Evolutionary conservation across 306 rosid genomes (phyloP), one percentile per base, ranked within the genome.

Genomic region (Geum urbanum): DNA sequence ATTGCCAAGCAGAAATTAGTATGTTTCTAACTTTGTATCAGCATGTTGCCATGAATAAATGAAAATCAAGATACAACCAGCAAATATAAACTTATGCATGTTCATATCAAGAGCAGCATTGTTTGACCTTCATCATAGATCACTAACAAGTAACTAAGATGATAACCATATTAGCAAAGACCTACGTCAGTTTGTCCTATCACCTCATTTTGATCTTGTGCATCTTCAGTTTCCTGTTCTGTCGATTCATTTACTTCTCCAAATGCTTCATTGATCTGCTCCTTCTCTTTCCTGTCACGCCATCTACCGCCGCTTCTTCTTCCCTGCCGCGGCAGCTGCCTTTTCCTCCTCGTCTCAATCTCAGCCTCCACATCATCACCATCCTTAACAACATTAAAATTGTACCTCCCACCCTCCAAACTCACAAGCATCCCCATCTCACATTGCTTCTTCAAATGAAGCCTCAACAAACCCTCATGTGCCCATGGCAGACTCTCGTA

Each of bases 381-480:
- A 72, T 35, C 63, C 57, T 50, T 45, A 45, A 39, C 67, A 69
- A 15, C 20, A 56, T 56, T 56, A 16, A 80, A 19, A 60, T 7
- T 16, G 66, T 80, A 80, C 40, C 8, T 35, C 66, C 69, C 76
- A 58, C 72, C 75, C 22, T 76, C 63, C 16, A 19, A 67, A 54
- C 41, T 50, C 70, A 47, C 24, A 27, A 80, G 22, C 81, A 72
- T 78, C 12, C 84, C 59, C 13, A 63, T 76, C 77, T 72, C 78
- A 74, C 81, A 80, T 46, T 76, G 79, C 54, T 72, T 76, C 54
- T 80, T 67, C 78, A 80, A 57, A 76, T 80, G 75, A 67, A 24
- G 76, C 55, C 64, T 72, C 64, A 80, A 12, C 69, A 72, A 56
- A 11, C 43, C 66, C 19, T 72, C 66, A 19, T 76, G 84, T 7